Base-by-base conservation (phyloP, 805 yeast species). In the Ogataea angusta region DNA sequence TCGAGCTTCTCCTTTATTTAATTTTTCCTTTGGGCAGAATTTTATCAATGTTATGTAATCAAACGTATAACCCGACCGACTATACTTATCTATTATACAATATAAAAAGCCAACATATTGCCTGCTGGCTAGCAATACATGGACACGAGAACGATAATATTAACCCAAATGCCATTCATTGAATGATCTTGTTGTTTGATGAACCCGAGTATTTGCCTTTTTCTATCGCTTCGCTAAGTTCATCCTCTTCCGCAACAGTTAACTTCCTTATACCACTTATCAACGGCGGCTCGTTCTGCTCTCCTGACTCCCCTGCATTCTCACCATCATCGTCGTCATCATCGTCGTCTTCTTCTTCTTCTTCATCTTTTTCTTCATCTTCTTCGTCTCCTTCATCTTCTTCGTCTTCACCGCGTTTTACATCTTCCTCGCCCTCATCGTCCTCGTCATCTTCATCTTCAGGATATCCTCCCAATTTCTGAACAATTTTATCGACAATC, bases 381-480 rank as follows among this genome's bases (percentile, higher is more conserved):
- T 66, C 69, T 2, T 72, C 73, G 3, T 73, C 66, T 2, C 66
- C 69, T 2, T 72, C 73, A 3, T 73, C 75, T 0, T 73, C 77
- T 1, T 75, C 78, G 8, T 73, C 80, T 10, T 53, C 63, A 7
- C 49, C 58, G 8, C 61, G 61, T 5, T 56, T 60, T 13, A 56
- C 60, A 14, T 52, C 54, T 6, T 47, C 49, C 6, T 48, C 66
- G 1, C 62, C 66, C 5, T 64, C 69, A 2, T 72, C 73, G 2
- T 73, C 76, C 0, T 73, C 77, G 1, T 75, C 78, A 8, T 73
- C 80, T 4, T 74, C 78, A 3, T 70, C 78, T 6, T 75, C 77
- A 1, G 65, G 67, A 38, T 60, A 62, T 0, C 81, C 80, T 5
- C 81, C 81, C 42, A 75, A 50, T 49, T 75, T 76, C 50, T 70